Percentiles rank a stretch among this genome's conserved stretches.
These are phyloP conservation scores for Mucor velutinosus DNA, from an alignment of 371 early-diverging fungal genomes.

Conservation along the genomic window DNA sequence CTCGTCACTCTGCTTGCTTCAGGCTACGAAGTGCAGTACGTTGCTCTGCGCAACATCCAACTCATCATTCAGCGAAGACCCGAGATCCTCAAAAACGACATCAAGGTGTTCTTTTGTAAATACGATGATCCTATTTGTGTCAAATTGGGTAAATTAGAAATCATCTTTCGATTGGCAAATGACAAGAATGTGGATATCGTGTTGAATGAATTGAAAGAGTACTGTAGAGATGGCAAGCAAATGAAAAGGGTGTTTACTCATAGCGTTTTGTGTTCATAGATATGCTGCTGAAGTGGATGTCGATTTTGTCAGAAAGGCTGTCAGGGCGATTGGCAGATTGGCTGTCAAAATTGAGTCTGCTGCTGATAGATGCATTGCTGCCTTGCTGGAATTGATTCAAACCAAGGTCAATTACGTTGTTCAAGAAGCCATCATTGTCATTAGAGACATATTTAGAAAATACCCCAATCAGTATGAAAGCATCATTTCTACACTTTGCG, in stretches of 20 bases:
- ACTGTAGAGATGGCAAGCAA: constrained; percentile 18
- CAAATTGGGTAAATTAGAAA: constrained; percentile 91
- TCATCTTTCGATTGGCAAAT: constrained; percentile 82
- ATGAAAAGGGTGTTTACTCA: not conserved
- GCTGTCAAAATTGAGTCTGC: constrained; percentile 88
- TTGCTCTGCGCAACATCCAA: constrained; percentile 89
- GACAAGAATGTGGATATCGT: constrained; percentile 83
- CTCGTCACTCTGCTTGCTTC: constrained; percentile 85
- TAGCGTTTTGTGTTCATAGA: constrained; percentile 28
- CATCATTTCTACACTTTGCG: constrained; percentile 85
- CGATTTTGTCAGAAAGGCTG: constrained; percentile 93
- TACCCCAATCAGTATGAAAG: constrained; percentile 94
- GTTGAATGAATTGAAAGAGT: constrained; percentile 91
- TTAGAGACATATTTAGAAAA: constrained; percentile 87
- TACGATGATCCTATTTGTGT: constrained; percentile 98
- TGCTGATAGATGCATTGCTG: constrained; percentile 85
- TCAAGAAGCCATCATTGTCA: constrained; percentile 88
- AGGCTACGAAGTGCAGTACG: constrained; percentile 93
- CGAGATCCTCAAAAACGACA: constrained; percentile 81
- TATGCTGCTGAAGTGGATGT: constrained; percentile 95
- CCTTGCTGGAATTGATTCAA: constrained; percentile 82
- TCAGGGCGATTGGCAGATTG: constrained; percentile 90
- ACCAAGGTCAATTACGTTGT: constrained; percentile 94
- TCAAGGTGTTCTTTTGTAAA: constrained; percentile 93
- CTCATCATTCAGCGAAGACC: constrained; percentile 85